Evolutionary conservation across 495 filamentous ascomycete species (phyloP).

Genomic region (Opeltia flavorubescens): DNA sequence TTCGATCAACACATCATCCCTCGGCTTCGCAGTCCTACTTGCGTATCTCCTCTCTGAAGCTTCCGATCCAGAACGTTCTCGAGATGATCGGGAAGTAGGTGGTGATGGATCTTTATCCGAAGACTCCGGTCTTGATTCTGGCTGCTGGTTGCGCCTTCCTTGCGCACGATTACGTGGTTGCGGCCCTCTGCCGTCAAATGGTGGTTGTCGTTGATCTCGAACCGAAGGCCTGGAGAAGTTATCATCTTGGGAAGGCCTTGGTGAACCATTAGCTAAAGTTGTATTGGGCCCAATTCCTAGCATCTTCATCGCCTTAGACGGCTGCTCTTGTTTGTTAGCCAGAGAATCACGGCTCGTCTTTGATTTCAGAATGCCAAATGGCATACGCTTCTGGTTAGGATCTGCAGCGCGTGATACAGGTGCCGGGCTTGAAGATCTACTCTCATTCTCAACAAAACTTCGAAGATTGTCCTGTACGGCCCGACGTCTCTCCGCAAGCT

Average conservation of each 20-base stretch:
- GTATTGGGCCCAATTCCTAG: slow-evolving; percentile 36
- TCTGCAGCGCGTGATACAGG: slow-evolving; percentile 32
- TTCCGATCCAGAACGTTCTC: slow-evolving; percentile 51
- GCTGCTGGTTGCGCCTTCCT: not conserved
- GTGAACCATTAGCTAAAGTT: not conserved
- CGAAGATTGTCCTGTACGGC: slow-evolving; percentile 72
- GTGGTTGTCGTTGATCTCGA: not conserved
- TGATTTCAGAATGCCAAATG: slow-evolving; percentile 53
- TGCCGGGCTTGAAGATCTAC: slow-evolving; percentile 37
- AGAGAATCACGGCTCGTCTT: slow-evolving; percentile 52
- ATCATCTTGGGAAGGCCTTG: not conserved
- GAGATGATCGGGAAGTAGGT: slow-evolving; percentile 20
- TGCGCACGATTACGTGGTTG: not conserved
- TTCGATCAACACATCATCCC: not conserved
- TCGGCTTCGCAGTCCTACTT: not conserved
- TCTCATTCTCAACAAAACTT: slow-evolving; percentile 53
- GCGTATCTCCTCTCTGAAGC: not conserved
- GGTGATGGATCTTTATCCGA: slow-evolving; percentile 17
- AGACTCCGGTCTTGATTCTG: not conserved
- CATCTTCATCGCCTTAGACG: slow-evolving; percentile 55
- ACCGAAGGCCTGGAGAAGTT: not conserved
- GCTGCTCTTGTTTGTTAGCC: slow-evolving; percentile 31
- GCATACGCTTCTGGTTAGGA: slow-evolving; percentile 34
- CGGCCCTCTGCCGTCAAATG: not conserved
- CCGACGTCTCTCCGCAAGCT: slow-evolving; percentile 62